Evolutionary conservation across 2,329 filamentous ascomycete genomes (phyloP).

Genomic region (Diaporthe ampelina): DNA sequence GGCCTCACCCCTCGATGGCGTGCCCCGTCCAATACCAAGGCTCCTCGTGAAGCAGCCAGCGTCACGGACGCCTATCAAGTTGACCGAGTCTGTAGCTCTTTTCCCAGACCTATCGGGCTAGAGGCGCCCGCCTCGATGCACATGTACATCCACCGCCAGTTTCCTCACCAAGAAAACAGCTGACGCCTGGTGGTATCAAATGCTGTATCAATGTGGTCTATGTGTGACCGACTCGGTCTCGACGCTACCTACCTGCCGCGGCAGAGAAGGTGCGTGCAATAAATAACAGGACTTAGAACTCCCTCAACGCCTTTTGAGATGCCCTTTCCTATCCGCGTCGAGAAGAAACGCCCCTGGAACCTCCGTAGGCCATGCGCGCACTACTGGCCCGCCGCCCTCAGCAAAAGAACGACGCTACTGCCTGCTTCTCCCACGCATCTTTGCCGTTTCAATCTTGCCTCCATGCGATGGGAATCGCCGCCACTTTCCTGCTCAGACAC

Average conservation of each 20-base stretch:
- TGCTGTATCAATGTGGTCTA: constrained; percentile 18
- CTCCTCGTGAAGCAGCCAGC: not conserved
- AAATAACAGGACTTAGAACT: constrained; percentile 33
- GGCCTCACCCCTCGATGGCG: too few species aligned
- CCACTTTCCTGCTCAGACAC: constrained; percentile 61
- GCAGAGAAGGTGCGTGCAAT: constrained; percentile 19
- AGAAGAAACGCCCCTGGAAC: constrained; percentile 33
- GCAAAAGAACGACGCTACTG: constrained; percentile 3
- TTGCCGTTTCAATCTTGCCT: not conserved
- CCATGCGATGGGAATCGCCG: not conserved
- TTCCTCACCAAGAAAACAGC: not conserved
- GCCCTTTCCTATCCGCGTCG: constrained; percentile 36
- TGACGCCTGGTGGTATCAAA: constrained; percentile 6
- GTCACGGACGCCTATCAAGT: not conserved
- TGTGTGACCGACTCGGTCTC: constrained; percentile 10
- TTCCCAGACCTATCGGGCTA: not conserved
- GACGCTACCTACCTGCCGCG: constrained; percentile 11
- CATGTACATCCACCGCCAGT: not conserved
- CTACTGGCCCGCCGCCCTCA: not conserved
- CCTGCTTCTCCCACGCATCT: not conserved
- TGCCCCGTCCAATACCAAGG: too few species aligned
- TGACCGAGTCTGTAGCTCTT: too few species aligned
- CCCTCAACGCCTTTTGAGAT: constrained; percentile 40
- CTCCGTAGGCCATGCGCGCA: constrained; percentile 6
- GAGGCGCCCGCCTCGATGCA: not conserved